Conservation (phyloP, 352 stramenopile species). For the Globisporangium lucens region DNA sequence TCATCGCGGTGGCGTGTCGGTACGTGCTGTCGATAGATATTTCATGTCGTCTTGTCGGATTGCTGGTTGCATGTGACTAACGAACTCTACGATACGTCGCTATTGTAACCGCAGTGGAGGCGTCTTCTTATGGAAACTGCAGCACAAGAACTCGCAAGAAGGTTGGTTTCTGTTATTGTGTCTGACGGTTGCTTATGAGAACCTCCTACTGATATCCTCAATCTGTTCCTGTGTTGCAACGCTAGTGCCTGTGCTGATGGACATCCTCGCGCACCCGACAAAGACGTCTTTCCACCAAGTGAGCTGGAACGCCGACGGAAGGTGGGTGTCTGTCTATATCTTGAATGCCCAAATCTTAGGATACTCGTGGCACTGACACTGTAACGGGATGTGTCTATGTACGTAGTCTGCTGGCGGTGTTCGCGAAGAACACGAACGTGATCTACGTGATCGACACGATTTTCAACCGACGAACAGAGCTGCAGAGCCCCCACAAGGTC, state of each 20-base stretch:
- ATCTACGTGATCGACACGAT: conserved; percentile 64
- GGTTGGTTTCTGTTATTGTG: not conserved
- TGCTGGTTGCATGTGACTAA: not conserved
- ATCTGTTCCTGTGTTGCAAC: not conserved
- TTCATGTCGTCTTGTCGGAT: not conserved
- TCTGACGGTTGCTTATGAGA: not conserved
- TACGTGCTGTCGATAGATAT: conserved; percentile 11
- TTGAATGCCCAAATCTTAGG: too few species aligned
- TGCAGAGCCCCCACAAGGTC: conserved; percentile 54
- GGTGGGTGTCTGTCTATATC: conserved; percentile 16
- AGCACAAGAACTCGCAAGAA: conserved; percentile 32
- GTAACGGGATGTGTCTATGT: not conserved
- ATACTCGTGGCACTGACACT: not conserved
- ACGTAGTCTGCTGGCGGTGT: conserved; percentile 51
- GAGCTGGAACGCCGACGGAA: conserved; percentile 72
- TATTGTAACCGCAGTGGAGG: conserved; percentile 29
- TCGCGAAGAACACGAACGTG: conserved; percentile 37
- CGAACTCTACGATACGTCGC: not conserved
- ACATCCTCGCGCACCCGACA: conserved; percentile 57
- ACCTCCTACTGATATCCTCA: not conserved
- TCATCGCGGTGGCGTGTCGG: conserved; percentile 64
- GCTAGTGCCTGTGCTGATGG: conserved; percentile 38
- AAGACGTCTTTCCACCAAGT: conserved; percentile 48
- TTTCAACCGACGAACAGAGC: conserved; percentile 50
- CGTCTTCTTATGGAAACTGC: conserved; percentile 69